Conservation (phyloP, 306 rosid species). For the Canavalia gladiata region DNA sequence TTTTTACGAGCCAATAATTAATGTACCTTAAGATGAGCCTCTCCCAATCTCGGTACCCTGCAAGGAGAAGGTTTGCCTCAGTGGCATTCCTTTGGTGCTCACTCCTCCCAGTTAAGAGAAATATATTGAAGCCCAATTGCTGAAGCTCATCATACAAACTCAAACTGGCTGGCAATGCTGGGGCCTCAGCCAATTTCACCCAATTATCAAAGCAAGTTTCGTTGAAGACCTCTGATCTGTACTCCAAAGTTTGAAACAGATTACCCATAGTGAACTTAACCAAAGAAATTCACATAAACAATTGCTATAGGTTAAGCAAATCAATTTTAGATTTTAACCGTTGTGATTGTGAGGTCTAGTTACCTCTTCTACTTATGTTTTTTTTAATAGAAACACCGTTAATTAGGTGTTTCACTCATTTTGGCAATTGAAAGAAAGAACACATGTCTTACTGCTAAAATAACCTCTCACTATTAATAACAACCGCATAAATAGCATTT, state of each 20-base stretch:
- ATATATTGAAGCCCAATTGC: conserved; percentile 67
- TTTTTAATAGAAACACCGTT: not conserved
- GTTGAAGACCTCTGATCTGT: conserved; percentile 64
- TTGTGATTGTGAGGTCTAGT: not conserved
- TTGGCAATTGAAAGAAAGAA: conserved; percentile 17
- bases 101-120: conserved; percentile 79
- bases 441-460: not conserved
- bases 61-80: conserved; percentile 61
- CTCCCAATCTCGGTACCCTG: conserved; percentile 77
- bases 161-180: conserved; percentile 76
- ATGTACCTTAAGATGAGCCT: conserved; percentile 82
- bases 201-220: conserved; percentile 69
- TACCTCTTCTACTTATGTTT: not conserved
- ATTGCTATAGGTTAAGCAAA: not conserved
- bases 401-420: not conserved
- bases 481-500: conserved; percentile 19
- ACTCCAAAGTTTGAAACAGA: conserved; percentile 44
- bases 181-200: conserved; percentile 77
- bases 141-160: conserved; percentile 60
- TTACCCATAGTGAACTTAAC: conserved; percentile 11
- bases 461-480: not conserved
- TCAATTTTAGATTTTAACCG: not conserved
- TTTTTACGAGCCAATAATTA: conserved; percentile 1
- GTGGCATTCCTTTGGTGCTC: conserved; percentile 78
- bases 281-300: conserved; percentile 17